These are phyloP conservation scores for Zanthoxylum bungeanum DNA, from an alignment of 345 rosid genomes.

Conservation along the genomic window DNA sequence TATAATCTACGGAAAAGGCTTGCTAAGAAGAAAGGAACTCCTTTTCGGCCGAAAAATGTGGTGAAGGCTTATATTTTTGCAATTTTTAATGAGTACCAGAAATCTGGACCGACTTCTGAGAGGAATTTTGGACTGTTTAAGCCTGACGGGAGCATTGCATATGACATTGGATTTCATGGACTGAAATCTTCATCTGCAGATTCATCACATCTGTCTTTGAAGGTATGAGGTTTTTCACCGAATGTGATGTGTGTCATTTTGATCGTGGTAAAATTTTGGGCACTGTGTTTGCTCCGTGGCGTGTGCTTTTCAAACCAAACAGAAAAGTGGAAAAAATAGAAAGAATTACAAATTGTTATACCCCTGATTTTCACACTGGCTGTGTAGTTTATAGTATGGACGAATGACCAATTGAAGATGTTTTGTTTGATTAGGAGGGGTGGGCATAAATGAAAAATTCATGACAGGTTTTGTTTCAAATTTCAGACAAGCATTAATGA, in stretches of 20 bases:
- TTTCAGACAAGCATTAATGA: not conserved
- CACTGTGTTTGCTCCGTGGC: not conserved
- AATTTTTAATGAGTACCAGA: constrained; percentile 72
- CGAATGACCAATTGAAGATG: not conserved
- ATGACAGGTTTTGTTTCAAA: not conserved
- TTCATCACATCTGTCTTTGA: constrained; percentile 38
- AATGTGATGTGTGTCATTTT: constrained; percentile 6
- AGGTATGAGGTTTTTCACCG: constrained; percentile 51
- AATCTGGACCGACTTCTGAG: constrained; percentile 88
- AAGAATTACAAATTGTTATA: not conserved
- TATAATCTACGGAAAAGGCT: constrained; percentile 91
- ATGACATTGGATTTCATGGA: constrained; percentile 77
- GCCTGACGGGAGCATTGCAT: constrained; percentile 85
- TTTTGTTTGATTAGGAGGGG: not conserved
- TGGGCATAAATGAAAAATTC: not conserved
- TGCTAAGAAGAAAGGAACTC: constrained; percentile 94
- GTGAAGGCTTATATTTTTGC: constrained; percentile 92
- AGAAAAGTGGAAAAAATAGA: not conserved
- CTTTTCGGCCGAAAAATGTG: constrained; percentile 66
- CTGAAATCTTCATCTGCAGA: constrained; percentile 67
- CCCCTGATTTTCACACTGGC: no score
- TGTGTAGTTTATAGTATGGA: not conserved
- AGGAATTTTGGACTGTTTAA: constrained; percentile 87
- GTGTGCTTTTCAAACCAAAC: not conserved
- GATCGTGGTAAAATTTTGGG: constrained; percentile 5